Evolutionary conservation across 2,329 filamentous ascomycete species (phyloP).

Genomic region (Westerdykella sp.): DNA sequence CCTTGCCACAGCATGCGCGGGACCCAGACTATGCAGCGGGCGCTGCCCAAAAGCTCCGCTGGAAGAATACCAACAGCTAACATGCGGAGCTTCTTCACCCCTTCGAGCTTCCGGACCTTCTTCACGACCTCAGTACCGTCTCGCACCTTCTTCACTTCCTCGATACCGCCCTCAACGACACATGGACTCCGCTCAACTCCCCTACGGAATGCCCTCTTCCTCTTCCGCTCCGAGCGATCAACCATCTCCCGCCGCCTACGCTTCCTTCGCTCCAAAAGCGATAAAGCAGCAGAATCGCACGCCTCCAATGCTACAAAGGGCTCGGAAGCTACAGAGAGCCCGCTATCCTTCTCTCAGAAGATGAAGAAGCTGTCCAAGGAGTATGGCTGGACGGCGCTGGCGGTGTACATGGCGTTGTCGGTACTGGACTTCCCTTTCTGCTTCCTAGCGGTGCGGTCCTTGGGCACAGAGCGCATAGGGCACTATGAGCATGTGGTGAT

Average conservation of each 20-base stretch:
- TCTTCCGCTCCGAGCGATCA: slow-evolving; percentile 15
- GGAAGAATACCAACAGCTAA: slow-evolving; percentile 11
- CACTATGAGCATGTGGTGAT: slow-evolving; percentile 63
- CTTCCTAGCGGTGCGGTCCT: slow-evolving; percentile 74
- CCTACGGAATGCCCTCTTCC: slow-evolving; percentile 11
- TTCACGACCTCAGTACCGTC: neutral
- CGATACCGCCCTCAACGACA: neutral
- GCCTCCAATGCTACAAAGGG: slow-evolving; percentile 36
- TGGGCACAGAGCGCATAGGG: slow-evolving; percentile 84
- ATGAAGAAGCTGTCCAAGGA: slow-evolving; percentile 81
- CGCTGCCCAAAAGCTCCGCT: slow-evolving; percentile 5
- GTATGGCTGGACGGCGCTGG: slow-evolving; percentile 89
- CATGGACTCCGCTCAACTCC: slow-evolving; percentile 6
- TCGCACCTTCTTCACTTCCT: neutral
- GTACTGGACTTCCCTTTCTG: slow-evolving; percentile 92
- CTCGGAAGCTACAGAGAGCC: slow-evolving; percentile 35
- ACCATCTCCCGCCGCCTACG: slow-evolving; percentile 24
- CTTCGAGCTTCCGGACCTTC: slow-evolving; percentile 2
- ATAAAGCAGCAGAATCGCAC: slow-evolving; percentile 21
- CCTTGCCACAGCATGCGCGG: slow-evolving; percentile 9
- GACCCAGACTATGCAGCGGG: slow-evolving; percentile 13
- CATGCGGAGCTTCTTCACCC: slow-evolving; percentile 26
- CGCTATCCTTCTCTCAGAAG: slow-evolving; percentile 58
- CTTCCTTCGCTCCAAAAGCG: slow-evolving; percentile 35
- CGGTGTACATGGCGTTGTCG: slow-evolving; percentile 80